These are phyloP conservation scores for Cadophora sp. DNA, from an alignment of 2,329 filamentous ascomycete genomes.

Conservation along the genomic window DNA sequence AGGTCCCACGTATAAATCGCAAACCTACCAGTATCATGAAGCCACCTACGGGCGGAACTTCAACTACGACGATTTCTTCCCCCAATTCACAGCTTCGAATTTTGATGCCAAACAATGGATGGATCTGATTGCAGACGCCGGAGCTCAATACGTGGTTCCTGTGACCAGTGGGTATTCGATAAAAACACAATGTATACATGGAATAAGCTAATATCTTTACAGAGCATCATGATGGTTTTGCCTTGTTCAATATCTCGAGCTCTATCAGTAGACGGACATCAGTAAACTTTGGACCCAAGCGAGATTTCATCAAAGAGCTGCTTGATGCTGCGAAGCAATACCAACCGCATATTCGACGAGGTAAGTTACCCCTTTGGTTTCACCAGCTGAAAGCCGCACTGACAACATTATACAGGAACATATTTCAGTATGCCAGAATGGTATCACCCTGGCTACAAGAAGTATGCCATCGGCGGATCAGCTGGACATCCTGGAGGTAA, in stretches of 20 bases:
- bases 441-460: slow-evolving; percentile 16
- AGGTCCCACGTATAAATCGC: slow-evolving; percentile 7
- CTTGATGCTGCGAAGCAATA: slow-evolving; percentile 13
- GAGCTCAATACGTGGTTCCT: slow-evolving; percentile 53
- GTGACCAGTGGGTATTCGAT: slow-evolving; percentile 16
- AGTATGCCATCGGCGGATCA: slow-evolving; percentile 15
- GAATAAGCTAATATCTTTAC: neutral
- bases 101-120: slow-evolving; percentile 60
- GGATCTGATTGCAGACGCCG: slow-evolving; percentile 56
- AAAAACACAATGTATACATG: neutral
- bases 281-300: slow-evolving; percentile 12
- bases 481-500: too few species aligned
- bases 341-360: slow-evolving; percentile 17
- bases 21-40: slow-evolving; percentile 51
- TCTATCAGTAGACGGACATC: slow-evolving; percentile 13
- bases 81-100: slow-evolving; percentile 55
- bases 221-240: slow-evolving; percentile 56
- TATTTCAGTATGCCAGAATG: slow-evolving; percentile 19
- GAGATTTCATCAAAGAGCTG: slow-evolving; percentile 17
- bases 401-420: slow-evolving; percentile 9
- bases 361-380: neutral
- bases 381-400: neutral
- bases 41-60: slow-evolving; percentile 56
- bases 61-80: slow-evolving; percentile 61
- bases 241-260: slow-evolving; percentile 16